A percentile compares a stretch with the other conserved stretches of the same genome.
These are phyloP conservation scores for Trichoderma koningiopsis DNA, from an alignment of 2,329 filamentous ascomycete genomes.

Conservation along the genomic window DNA sequence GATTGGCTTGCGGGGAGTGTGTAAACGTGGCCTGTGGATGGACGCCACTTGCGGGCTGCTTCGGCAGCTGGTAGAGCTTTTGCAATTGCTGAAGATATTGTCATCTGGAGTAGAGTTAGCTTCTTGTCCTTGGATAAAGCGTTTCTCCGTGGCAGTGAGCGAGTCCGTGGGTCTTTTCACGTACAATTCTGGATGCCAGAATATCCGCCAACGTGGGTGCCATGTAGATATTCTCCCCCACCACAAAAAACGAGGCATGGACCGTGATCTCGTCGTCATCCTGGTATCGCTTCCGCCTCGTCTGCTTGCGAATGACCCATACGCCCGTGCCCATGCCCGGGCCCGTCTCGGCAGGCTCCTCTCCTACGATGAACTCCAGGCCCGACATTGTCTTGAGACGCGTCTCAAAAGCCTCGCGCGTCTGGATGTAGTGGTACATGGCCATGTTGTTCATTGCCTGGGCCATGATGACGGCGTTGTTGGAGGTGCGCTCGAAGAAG, in stretches of 20 bases:
- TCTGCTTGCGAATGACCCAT: constrained; percentile 72
- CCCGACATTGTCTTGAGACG: constrained; percentile 66
- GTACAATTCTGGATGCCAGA: constrained; percentile 59
- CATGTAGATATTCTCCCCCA: constrained; percentile 68
- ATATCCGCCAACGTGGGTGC: constrained; percentile 64
- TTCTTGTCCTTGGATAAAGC: neutral
- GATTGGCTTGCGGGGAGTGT: constrained; percentile 41
- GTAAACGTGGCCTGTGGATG: constrained; percentile 57
- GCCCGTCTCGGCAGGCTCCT: constrained; percentile 64
- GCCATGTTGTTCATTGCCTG: constrained; percentile 64
- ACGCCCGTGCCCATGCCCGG: constrained; percentile 68
- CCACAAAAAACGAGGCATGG: constrained; percentile 63
- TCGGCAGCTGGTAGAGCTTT: constrained; percentile 55
- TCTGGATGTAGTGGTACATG: constrained; percentile 60
- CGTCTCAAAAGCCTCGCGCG: constrained; percentile 64
- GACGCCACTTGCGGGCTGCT: constrained; percentile 56
- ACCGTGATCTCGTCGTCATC: constrained; percentile 62
- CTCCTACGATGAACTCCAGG: constrained; percentile 66
- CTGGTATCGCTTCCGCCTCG: constrained; percentile 57
- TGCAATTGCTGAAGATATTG: constrained; percentile 57
- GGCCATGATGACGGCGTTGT: constrained; percentile 64
- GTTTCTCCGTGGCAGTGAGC: neutral
- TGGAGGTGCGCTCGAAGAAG: constrained; percentile 68
- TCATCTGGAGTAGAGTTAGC: constrained; percentile 44
- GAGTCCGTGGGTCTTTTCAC: constrained; percentile 27